These are phyloP conservation scores for Leucosporidium creatinivorum DNA, from an alignment of 768 basidiomycete species.

Conservation along the genomic window DNA sequence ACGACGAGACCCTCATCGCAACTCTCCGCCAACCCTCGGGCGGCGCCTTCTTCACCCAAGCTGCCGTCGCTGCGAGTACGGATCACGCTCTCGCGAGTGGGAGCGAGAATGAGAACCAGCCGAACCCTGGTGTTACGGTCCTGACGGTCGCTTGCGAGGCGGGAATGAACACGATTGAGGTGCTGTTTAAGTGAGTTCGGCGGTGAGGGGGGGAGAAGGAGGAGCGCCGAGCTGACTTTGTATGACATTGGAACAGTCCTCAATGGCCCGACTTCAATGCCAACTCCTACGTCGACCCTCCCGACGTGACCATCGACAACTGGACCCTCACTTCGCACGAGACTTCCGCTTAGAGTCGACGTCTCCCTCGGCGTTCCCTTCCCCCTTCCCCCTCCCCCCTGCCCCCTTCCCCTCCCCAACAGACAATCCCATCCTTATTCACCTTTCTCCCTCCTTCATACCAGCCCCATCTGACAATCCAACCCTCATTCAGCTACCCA, in stretches of 20 bases:
- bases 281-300: slow-evolving; percentile 60
- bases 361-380: too few species aligned
- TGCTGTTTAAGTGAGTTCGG: slow-evolving; percentile 72
- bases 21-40: slow-evolving; percentile 58
- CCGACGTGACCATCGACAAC: slow-evolving; percentile 32
- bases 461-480: too few species aligned
- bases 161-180: slow-evolving; percentile 60
- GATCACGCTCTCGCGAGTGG: slow-evolving; percentile 13
- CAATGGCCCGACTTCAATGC: slow-evolving; percentile 58
- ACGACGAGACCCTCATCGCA: slow-evolving; percentile 59
- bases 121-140: slow-evolving; percentile 71
- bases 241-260: slow-evolving; percentile 39
- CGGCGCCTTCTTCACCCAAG: slow-evolving; percentile 54
- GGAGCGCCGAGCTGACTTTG: too few species aligned
- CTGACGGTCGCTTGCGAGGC: slow-evolving; percentile 57
- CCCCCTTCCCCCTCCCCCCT: too few species aligned
- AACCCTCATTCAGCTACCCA: too few species aligned
- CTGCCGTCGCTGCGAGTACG: slow-evolving; percentile 28
- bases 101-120: slow-evolving; percentile 7
- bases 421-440: too few species aligned
- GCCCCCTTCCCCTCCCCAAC: too few species aligned
- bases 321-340: slow-evolving; percentile 24
- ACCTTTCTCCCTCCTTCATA: too few species aligned
- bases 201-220: slow-evolving; percentile 56
- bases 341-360: too few species aligned